Conservation (phyloP, 1,284 basidiomycete species). For the Pascua sp. region DNA sequence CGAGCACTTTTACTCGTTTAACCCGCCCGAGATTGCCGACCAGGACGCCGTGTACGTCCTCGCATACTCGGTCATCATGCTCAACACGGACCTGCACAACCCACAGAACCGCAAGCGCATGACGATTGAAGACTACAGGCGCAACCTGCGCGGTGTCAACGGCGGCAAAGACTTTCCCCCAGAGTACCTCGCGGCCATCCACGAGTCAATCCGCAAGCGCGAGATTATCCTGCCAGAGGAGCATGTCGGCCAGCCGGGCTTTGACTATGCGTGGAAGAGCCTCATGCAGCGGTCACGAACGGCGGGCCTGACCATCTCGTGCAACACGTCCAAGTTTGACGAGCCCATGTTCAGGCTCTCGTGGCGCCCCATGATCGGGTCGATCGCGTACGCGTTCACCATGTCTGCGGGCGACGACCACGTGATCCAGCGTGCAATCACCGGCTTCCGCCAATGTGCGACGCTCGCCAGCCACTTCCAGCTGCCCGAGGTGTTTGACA, state of each 20-base stretch:
- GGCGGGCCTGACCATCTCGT: slow-evolving; percentile 71
- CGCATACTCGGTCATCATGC: slow-evolving; percentile 94
- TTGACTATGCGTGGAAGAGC: slow-evolving; percentile 99
- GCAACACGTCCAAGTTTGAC: slow-evolving; percentile 78
- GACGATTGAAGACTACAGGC: slow-evolving; percentile 89
- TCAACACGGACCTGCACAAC: slow-evolving; percentile 97
- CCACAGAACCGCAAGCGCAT: slow-evolving; percentile 97
- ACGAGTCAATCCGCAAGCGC: slow-evolving; percentile 87
- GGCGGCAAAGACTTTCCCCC: slow-evolving; percentile 76
- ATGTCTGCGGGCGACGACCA: slow-evolving; percentile 89
- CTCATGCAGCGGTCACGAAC: slow-evolving; percentile 76
- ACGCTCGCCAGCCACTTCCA: slow-evolving; percentile 84
- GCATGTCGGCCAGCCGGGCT: slow-evolving; percentile 92
- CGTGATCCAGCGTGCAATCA: slow-evolving; percentile 88
- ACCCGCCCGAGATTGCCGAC: slow-evolving; percentile 79
- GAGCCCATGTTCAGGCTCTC: slow-evolving; percentile 84
- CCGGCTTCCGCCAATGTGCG: slow-evolving; percentile 93
- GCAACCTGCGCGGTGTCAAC: slow-evolving; percentile 91
- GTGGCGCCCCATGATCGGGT: slow-evolving; percentile 88
- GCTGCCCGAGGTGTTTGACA: slow-evolving; percentile 94
- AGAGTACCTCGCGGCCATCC: slow-evolving; percentile 82
- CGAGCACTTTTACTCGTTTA: slow-evolving; percentile 78
- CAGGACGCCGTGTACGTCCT: slow-evolving; percentile 94
- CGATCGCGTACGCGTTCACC: slow-evolving; percentile 89
- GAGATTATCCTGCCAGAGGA: slow-evolving; percentile 99